Evolutionary conservation across 345 rosid species (phyloP).

Genomic region (Gossypium sturtianum): DNA sequence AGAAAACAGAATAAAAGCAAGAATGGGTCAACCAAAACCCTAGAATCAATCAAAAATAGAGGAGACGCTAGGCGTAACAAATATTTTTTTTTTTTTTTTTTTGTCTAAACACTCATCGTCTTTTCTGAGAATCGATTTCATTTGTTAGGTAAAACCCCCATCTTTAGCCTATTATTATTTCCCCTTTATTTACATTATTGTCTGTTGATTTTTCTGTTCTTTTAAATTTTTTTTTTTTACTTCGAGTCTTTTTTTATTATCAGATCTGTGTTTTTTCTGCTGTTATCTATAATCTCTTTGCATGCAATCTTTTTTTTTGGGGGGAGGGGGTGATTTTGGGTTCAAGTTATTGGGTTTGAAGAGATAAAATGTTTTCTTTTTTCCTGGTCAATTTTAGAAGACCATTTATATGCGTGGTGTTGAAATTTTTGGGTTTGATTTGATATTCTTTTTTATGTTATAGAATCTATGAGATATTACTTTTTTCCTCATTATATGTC

Average conservation of each 20-base stretch:
- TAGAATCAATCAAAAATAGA: too few species aligned
- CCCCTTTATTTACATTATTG: background rate
- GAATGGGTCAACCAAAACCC: too few species aligned
- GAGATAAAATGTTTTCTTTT: background rate
- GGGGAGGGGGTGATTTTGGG: background rate
- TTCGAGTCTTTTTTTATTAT: background rate
- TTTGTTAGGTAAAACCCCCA: background rate
- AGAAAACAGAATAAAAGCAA: too few species aligned
- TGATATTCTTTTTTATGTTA: background rate
- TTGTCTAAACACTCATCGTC: too few species aligned
- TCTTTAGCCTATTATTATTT: background rate
- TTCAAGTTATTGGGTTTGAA: background rate
- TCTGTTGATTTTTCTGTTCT: background rate
- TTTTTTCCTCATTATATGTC: background rate
- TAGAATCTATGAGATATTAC: background rate
- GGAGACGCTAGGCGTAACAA: too few species aligned
- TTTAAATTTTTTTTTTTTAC: background rate
- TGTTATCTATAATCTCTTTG: background rate
- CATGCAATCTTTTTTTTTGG: too few species aligned
- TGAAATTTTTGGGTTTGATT: background rate
- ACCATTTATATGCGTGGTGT: background rate
- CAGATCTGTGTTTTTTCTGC: constrained; percentile 5
- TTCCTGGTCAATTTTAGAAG: background rate
- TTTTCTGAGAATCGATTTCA: background rate
- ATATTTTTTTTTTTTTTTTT: too few species aligned